Conservation (phyloP, 257 asterid species). For the Paulownia fortunei region DNA sequence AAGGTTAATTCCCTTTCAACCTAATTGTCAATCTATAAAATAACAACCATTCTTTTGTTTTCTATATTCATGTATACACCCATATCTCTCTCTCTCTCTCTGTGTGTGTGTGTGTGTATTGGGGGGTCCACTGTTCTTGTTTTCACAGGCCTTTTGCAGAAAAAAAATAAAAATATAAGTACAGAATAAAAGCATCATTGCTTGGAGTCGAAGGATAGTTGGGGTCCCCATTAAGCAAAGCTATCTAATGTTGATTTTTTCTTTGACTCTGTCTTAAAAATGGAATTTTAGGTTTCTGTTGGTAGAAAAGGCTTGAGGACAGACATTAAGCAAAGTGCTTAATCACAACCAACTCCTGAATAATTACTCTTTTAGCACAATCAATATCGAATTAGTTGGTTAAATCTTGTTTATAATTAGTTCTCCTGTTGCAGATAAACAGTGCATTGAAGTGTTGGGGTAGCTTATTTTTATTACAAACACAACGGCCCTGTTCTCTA, state of each 20-base stretch:
- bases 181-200: constrained; percentile 34
- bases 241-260: constrained; percentile 44
- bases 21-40: constrained; percentile 22
- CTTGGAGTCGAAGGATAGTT: constrained; percentile 85
- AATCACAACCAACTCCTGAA: constrained; percentile 65
- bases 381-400: constrained; percentile 35
- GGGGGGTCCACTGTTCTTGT: constrained; percentile 46
- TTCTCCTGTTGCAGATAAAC: constrained; percentile 53
- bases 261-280: constrained; percentile 37
- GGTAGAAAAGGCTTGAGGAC: constrained; percentile 43
- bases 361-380: constrained; percentile 35
- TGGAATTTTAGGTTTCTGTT: constrained; percentile 44
- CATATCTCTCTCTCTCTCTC: neutral
- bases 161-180: neutral
- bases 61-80: neutral
- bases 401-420: constrained; percentile 42
- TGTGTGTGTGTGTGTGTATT: neutral
- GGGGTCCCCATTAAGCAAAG: constrained; percentile 85
- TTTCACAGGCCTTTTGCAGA: constrained; percentile 27
- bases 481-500: constrained; percentile 18
- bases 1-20: constrained; percentile 34
- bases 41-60: constrained; percentile 14
- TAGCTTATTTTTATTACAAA: constrained; percentile 33
- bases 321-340: constrained; percentile 64
- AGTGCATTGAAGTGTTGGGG: constrained; percentile 37